A percentile compares a stretch with the other conserved stretches of the same genome.
Evolutionary conservation across 139 green algal genomes (phyloP).

Genomic region (Bryopsis sp.): DNA sequence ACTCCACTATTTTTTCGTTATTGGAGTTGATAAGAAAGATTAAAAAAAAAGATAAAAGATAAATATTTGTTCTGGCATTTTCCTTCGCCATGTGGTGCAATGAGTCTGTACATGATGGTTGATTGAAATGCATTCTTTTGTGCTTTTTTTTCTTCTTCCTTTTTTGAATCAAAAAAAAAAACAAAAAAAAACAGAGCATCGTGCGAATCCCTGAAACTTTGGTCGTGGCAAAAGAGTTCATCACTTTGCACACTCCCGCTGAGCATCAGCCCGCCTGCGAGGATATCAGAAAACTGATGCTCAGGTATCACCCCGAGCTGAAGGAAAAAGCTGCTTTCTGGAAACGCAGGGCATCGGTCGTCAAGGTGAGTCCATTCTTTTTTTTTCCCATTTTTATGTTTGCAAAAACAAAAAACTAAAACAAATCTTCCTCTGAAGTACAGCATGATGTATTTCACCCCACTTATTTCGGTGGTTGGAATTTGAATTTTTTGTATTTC

Average conservation of each 20-base stretch:
- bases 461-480: too few species aligned
- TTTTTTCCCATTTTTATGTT: too few species aligned
- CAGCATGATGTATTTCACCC: too few species aligned
- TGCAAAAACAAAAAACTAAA: too few species aligned
- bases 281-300: slow-evolving; percentile 48
- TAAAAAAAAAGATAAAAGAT: not conserved
- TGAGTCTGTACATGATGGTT: too few species aligned
- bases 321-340: slow-evolving; percentile 70
- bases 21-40: too few species aligned
- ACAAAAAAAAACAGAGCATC: slow-evolving; percentile 56
- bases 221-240: slow-evolving; percentile 79
- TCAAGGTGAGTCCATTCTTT: slow-evolving; percentile 62
- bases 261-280: slow-evolving; percentile 45
- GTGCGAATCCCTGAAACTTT: slow-evolving; percentile 74
- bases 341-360: slow-evolving; percentile 49
- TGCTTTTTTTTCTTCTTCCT: too few species aligned
- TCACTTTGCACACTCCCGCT: slow-evolving; percentile 30
- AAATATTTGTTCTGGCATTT: not conserved
- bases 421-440: not conserved
- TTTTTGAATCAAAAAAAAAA: too few species aligned
- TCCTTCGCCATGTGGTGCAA: too few species aligned
- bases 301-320: slow-evolving; percentile 53
- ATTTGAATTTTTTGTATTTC: too few species aligned
- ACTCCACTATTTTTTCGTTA: too few species aligned
- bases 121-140: too few species aligned